These are phyloP conservation scores for Metschnikowia matae DNA, from an alignment of 805 yeast genomes.

Conservation along the genomic window DNA sequence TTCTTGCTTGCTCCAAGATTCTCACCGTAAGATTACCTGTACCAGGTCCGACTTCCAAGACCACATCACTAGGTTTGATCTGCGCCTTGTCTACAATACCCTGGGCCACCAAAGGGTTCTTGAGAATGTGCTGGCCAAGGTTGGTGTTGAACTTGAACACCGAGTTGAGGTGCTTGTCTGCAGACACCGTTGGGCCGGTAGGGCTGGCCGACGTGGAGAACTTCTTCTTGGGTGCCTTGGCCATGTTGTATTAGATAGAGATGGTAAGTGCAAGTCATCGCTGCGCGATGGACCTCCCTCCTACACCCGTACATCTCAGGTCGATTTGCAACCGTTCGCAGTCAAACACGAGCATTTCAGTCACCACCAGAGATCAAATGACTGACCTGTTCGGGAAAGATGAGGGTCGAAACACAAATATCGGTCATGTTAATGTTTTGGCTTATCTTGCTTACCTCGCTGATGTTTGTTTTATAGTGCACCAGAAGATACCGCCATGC, in stretches of 20 bases:
- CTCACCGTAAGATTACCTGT: conserved; percentile 95
- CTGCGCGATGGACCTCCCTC: conserved; percentile 1
- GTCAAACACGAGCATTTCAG: neutral
- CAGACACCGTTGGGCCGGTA: conserved; percentile 56
- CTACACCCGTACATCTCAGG: conserved; percentile 5
- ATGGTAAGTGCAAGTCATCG: conserved; percentile 7
- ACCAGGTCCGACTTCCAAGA: conserved; percentile 98
- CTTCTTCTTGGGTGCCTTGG: conserved; percentile 61
- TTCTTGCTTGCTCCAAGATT: conserved; percentile 85
- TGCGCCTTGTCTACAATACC: conserved; percentile 97
- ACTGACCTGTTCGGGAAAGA: neutral
- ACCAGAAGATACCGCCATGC: conserved; percentile 8
- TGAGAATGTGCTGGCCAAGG: conserved; percentile 93
- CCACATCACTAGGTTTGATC: conserved; percentile 87
- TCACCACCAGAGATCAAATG: neutral
- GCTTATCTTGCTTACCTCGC: neutral
- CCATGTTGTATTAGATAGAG: conserved; percentile 37
- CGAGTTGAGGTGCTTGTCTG: conserved; percentile 66
- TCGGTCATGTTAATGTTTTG: conserved; percentile 2
- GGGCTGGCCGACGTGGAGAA: conserved; percentile 45
- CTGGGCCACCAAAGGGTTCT: conserved; percentile 94
- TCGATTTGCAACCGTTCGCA: conserved; percentile 6
- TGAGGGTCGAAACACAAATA: neutral
- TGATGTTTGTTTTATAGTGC: conserved; percentile 7
- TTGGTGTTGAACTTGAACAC: conserved; percentile 97